A percentile compares a stretch with the other conserved stretches of the same genome.
Conservation (phyloP, 805 yeast genomes). For the Schwanniomyces sp. region DNA sequence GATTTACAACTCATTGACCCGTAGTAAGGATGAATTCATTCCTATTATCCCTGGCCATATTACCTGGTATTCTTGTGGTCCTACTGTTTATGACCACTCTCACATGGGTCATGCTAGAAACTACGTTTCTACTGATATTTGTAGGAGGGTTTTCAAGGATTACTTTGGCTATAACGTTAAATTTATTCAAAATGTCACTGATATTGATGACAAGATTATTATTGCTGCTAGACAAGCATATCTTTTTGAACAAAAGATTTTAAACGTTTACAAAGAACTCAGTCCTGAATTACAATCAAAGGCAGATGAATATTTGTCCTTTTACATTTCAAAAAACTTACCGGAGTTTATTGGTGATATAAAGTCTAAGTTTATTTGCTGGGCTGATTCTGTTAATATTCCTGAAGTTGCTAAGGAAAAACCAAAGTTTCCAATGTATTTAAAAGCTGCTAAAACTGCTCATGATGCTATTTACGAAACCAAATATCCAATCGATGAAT, state of each 20-base stretch:
- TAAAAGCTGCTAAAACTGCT: constrained; percentile 60
- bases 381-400: constrained; percentile 53
- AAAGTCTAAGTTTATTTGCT: constrained; percentile 43
- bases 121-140: constrained; percentile 91
- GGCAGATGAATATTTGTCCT: constrained; percentile 43
- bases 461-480: constrained; percentile 39
- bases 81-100: constrained; percentile 92
- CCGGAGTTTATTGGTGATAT: constrained; percentile 35
- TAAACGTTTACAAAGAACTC: constrained; percentile 23
- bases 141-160: constrained; percentile 83
- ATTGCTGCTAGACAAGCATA: constrained; percentile 89
- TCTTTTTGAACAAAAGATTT: constrained; percentile 63
- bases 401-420: constrained; percentile 50
- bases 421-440: constrained; percentile 89
- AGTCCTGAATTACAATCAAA: constrained; percentile 35
- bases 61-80: constrained; percentile 98
- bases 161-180: constrained; percentile 87
- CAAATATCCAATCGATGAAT: constrained; percentile 25
- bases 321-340: constrained; percentile 56
- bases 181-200: constrained; percentile 97
- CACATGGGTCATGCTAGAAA: constrained; percentile 99
- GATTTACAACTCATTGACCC: constrained; percentile 80
- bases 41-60: constrained; percentile 66
- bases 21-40: constrained; percentile 74
- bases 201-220: constrained; percentile 95